A percentile compares a stretch with the other conserved stretches of the same genome.
phyloP scores from a whole-genome alignment of 768 basidiomycete genomes.

The Psilocybe cubensis region DNA sequence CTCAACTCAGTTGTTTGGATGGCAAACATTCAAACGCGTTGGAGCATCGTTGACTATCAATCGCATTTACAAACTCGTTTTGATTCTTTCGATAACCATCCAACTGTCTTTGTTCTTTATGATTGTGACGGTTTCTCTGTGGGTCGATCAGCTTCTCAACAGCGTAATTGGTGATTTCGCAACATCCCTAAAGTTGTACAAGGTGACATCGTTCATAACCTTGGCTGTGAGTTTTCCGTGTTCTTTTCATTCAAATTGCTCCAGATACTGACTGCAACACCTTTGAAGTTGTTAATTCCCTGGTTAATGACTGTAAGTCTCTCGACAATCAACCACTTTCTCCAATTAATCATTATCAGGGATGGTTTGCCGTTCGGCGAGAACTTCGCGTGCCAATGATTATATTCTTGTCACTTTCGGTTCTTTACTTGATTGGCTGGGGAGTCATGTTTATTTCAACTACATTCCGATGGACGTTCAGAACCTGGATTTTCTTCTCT shows the following conservation, averaged over 20 bases:
- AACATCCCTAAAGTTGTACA: slow-evolving; percentile 50
- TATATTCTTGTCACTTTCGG: slow-evolving; percentile 62
- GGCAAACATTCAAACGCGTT: slow-evolving; percentile 89
- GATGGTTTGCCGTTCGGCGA: slow-evolving; percentile 76
- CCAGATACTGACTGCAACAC: neutral
- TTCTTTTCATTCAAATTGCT: neutral
- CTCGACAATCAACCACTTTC: neutral
- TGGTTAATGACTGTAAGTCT: slow-evolving; percentile 65
- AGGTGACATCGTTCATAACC: slow-evolving; percentile 56
- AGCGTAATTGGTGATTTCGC: slow-evolving; percentile 62
- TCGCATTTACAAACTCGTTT: slow-evolving; percentile 72
- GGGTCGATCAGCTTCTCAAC: slow-evolving; percentile 78
- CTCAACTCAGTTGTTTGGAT: slow-evolving; percentile 65
- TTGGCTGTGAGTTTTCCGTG: slow-evolving; percentile 63
- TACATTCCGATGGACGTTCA: slow-evolving; percentile 78
- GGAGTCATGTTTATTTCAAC: slow-evolving; percentile 71
- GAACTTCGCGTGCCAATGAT: slow-evolving; percentile 64
- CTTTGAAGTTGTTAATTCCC: slow-evolving; percentile 58
- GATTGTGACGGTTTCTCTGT: slow-evolving; percentile 66
- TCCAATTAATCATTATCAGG: slow-evolving; percentile 37
- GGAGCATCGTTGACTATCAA: slow-evolving; percentile 78
- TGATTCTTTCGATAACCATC: slow-evolving; percentile 70
- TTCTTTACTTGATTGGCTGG: slow-evolving; percentile 70
- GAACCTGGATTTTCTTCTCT: slow-evolving; percentile 75
- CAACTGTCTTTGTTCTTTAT: slow-evolving; percentile 84